Base-by-base conservation (phyloP, 352 stramenopile species). In the Phytophthora ohioensis region DNA sequence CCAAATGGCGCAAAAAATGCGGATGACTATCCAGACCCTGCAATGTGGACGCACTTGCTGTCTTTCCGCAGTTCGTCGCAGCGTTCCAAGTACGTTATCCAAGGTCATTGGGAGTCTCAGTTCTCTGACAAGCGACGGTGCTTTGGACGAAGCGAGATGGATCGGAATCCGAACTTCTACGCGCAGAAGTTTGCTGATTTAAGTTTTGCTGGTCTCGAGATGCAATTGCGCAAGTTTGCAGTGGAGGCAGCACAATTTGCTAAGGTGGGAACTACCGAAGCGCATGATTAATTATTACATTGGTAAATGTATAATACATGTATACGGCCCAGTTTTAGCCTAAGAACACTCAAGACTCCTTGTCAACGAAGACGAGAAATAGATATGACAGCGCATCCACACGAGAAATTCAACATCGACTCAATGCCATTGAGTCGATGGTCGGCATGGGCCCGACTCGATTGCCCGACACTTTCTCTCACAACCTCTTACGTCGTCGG, bases 31-130 rank as follows among this genome's bases (percentile, higher is more conserved):
- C 56, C 63, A 51, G 78, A 85, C 36, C 80, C 78, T 9, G 60
- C 71, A 9, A 75, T 90, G 52, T 84, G 81, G 76, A 89, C 84
- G 9, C 81, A 89, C 51, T 63, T 91, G 62, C 56, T 85, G 69
- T 73, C 79, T 27, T 80, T 91, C 67, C 81, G 82, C 59, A 73
- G 64, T 5, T 78, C 62, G 12, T 74, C 71, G 0, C 60, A 47
- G 8, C 65, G 67, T 4, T 60, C 34, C 12, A 61, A 86, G 59
- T 89, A 84, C 60, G 67, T 64, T 41, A 74, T 89, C 11, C 73
- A 85, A 41, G 81, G 71, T 52, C 64, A 84, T 15, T 67, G 58
- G 49, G 59, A 59, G 21, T 36, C 66, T 4, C 38, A 56, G 10
- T 79, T 82, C 30, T 69, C 73, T 17, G 47, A 72, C 13, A 71